Base-by-base conservation (phyloP, 148 eudicot species). In the Vaccinium vitisidaea region DNA sequence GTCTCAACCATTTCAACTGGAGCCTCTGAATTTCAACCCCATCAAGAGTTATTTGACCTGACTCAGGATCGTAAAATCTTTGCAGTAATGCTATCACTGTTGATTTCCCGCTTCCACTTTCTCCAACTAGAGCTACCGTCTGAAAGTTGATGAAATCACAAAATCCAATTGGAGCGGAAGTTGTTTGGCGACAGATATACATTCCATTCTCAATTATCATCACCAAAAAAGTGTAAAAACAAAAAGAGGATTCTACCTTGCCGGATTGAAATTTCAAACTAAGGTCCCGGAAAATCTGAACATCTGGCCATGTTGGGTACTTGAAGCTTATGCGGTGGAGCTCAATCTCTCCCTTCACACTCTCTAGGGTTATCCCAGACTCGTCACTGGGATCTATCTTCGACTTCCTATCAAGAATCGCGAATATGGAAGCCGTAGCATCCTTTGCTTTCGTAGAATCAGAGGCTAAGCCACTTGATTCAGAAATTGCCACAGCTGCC, bases 71-170 rank as follows among this genome's bases (percentile, higher is more conserved):
- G 74, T 94, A 94, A 71, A 92, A 94, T 83, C 98, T 91, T 84
- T 94, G 95, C 71, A 94, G 59, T 27, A 94, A 85, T 25, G 95
- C 91, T 39, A 94, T 89, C 55, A 93, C 95, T 30, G 95, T 93
- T 80, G 98, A 94, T 89, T 94, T 94, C 69, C 95, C 95, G n/a
- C 98, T 88, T 59, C 98, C 98, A 84, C 98, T 94, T 83, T 94
- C 98, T 75, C 98, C 98, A 73, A 94, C 98, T 12, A 94, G 83
- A 80, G 95, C 98, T 61, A 94, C 92, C 2, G 92, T 88, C 95
- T 93, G 88, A 11, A 16, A 48, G 9, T 18, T 23, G 18, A 27
- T n/a, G 36, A 25, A 50, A 14, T 23, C 80, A 52, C 16, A 27
- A 77, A 2, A 49, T 27, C 27, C 52, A 23, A n/a, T 50, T 54